Evolutionary conservation across 2,329 filamentous ascomycete species (phyloP), one percentile per base, ranked within the genome.

Genomic region (Claviceps citrina): DNA sequence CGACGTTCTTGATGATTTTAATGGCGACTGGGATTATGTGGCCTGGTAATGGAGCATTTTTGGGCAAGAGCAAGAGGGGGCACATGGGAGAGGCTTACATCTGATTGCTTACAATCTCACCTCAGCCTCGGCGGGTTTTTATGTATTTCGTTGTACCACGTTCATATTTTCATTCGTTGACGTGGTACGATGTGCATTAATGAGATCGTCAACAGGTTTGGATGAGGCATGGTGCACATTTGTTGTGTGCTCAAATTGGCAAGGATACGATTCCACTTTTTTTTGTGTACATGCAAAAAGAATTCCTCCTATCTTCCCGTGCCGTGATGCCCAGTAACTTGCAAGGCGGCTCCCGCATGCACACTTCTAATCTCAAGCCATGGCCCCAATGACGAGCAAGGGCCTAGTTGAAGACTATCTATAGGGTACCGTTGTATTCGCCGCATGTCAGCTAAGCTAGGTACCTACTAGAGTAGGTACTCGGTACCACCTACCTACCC

Each of bases 91-190:
- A 52, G 48, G 44, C 24, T 40, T 31, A 24, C 38, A 24, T 8
- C 32, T 31, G 16, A 36, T 31, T 27, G 9, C 39, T 43, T 49
- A 41, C 46, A 46, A 51, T 53, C 50, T 56, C 52, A 54, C 50
- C 52, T 57, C 54, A 36, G 32, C 44, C 40, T 44, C 45, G 44
- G 46, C 38, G 42, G 42, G 48, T 38, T 50, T 51, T 42, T 47
- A 49, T 53, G 51, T 52, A 28, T 51, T 48, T 46, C 50, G 46
- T 51, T 48, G 51, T 43, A 25, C 22, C 18, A 35, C 41, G 46
- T 43, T 43, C 48, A 47, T 45, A 52, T 40, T 44, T 47, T 44
- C 38, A 47, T 49, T 46, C 38, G 42, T 39, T 46, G 40, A 46
- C 19, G 32, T 42, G 49, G 8, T 46, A 40, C 44, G 42, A 44